Conservation (phyloP, 305 asterid species). For the Fraxinus greggii region DNA sequence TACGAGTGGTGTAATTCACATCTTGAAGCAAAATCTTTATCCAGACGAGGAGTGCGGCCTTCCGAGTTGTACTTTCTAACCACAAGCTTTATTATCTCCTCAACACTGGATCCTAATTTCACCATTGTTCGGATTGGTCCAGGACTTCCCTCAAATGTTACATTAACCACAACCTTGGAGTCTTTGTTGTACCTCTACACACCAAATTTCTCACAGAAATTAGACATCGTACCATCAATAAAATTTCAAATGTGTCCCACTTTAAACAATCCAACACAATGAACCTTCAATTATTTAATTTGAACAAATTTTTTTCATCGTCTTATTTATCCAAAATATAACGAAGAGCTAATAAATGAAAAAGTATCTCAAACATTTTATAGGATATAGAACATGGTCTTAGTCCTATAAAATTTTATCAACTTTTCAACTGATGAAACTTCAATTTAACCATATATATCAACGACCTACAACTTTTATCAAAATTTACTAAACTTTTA, state of each 20-base stretch:
- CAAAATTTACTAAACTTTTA: no score
- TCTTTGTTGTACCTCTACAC: slow-evolving; percentile 52
- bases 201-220: not conserved
- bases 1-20: slow-evolving; percentile 55
- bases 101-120: slow-evolving; percentile 63
- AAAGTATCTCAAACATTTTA: not conserved
- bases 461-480: not conserved
- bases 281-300: not conserved
- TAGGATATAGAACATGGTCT: no score
- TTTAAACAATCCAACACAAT: not conserved
- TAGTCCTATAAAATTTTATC: no score
- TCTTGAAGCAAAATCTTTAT: slow-evolving; percentile 40
- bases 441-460: no score
- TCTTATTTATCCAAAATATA: not conserved
- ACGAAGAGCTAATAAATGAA: not conserved
- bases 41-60: slow-evolving; percentile 65
- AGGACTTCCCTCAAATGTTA: slow-evolving; percentile 74
- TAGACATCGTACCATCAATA: not conserved
- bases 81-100: slow-evolving; percentile 57
- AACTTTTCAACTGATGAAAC: no score
- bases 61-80: slow-evolving; percentile 53
- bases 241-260: not conserved
- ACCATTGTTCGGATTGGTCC: slow-evolving; percentile 73
- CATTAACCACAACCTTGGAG: slow-evolving; percentile 70
- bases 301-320: not conserved